Evolutionary conservation across 495 filamentous ascomycete species (phyloP), one percentile per base, ranked within the genome.

Genomic region (Aeminium ludgeri): DNA sequence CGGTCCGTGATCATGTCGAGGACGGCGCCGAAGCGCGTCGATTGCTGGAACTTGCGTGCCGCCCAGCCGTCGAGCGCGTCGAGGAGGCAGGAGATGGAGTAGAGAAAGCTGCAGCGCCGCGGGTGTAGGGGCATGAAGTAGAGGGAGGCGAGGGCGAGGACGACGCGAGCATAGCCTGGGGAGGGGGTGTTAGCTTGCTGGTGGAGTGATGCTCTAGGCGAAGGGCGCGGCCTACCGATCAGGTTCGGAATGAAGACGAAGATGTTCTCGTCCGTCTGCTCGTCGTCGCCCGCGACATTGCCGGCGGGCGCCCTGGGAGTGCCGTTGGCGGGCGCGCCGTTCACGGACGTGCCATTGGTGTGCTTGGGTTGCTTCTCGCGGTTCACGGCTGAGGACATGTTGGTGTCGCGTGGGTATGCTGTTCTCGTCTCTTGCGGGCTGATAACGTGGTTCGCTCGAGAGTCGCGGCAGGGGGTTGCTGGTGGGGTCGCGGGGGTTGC

Each of bases 71-170:
- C 89, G 38, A 96, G 67, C 23, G 86, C 89, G 58, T 97, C 89
- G 28, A 97, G 74, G 25, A 95, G 69, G 59, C 91, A 97, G 16
- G 84, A 93, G 36, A 94, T 65, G 51, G 73, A 82, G 64, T 97
- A 97, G 23, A 96, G 80, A 36, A 84, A 51, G 38, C 80, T 83
- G 65, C 89, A 96, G 18, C 86, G 95, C 54, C 87, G 76, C 3
- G 89, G 89, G 57, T 97, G 89, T 23, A 95, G 70, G 17, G 86
- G 86, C 89, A 96, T 96, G 67, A 91, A 97, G 66, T 94, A 95
- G 45, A 97, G 77, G 36, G 86, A 92, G 30, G 82, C 83, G 45
- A 93, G 65, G 46, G 87, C 82, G 41, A 97, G 75, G 47, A 95
- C 65, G 53, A 96, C 78, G 50, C 89, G 80, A 41, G 66, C 69